Evolutionary conservation across 139 green algal species (phyloP), one percentile per base, ranked within the genome.

Genomic region (Micromonas commoda): DNA sequence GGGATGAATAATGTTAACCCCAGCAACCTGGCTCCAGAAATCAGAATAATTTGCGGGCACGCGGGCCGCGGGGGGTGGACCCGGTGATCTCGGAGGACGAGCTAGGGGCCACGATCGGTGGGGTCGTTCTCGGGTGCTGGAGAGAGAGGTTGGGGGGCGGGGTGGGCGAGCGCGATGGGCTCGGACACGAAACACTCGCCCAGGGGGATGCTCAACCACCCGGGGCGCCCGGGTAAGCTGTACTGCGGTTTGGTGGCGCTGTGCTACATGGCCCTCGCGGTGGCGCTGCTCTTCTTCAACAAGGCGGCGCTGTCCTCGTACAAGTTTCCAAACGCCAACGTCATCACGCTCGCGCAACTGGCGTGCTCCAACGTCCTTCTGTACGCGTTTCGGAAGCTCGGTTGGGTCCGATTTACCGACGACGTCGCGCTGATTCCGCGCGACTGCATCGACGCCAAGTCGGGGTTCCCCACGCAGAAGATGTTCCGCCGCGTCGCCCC

Each of bases 241-340:
- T n/a, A 54, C 33, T 66, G 73, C 57, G 38, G 77, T 28, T n/a
- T 60, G 23, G 61, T 53, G 3, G 80, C 80, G 13, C 32, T 82
- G 16, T 64, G 57, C 34, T 85, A 85, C 70, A 85, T 83, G 81
- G 16, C 66, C 39, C 81, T 69, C 74, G 32, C 82, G 73, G 66
- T 86, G 21, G 32, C 75, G 26, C 71, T 86, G 4, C 73, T 86
- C 39, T 71, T 83, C 45, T 86, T 86, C 78, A 86, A 86, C 71
- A 86, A 86, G 52, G 73, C 78, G 23, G 78, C 78, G 13, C 67
- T 86, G 0, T 84, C 78, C 23, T 74, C 69, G 45, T 86, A 82
- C 67, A 82, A 84, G 21, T 86, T 86, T 57, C 67, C 73, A 3
- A 73, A 64, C 52, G 82, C 77, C 29, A 86, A 86, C 72, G 64